These are phyloP conservation scores for Xanthoceras sorbifolium DNA, from an alignment of 345 rosid species.

Conservation along the genomic window DNA sequence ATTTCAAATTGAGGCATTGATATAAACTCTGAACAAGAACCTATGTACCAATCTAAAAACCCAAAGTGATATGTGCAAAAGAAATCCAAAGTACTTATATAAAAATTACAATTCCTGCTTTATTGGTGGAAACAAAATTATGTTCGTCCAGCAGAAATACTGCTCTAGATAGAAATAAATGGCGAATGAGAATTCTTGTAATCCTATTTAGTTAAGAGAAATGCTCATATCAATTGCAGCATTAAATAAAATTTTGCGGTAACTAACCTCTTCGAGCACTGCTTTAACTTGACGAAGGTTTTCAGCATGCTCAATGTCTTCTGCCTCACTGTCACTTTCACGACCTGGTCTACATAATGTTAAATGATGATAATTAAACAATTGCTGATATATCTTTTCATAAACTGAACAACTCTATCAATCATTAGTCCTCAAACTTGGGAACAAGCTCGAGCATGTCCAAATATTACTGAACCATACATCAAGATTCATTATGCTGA, in stretches of 20 bases:
- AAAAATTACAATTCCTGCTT: neutral
- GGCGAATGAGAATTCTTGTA: neutral
- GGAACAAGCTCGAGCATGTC: neutral
- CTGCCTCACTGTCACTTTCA: slow-evolving; percentile 98
- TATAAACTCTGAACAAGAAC: neutral
- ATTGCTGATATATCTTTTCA: neutral
- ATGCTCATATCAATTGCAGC: neutral
- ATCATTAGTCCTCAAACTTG: neutral
- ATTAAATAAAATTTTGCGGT: neutral
- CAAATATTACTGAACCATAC: neutral
- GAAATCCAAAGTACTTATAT: neutral
- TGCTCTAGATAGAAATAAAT: neutral
- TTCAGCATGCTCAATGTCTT: slow-evolving; percentile 98
- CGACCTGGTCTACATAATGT: slow-evolving; percentile 63
- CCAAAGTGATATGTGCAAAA: neutral
- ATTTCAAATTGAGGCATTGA: neutral
- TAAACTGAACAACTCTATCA: neutral
- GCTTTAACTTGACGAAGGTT: slow-evolving; percentile 99
- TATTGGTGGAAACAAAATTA: neutral
- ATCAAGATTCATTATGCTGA: neutral
- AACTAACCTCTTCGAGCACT: slow-evolving; percentile 93
- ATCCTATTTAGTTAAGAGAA: neutral
- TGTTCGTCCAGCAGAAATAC: neutral
- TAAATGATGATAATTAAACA: slow-evolving; percentile 19
- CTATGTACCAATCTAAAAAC: neutral